These are phyloP conservation scores for Candida cerambycidarum DNA, from an alignment of 805 yeast genomes.

Conservation along the genomic window DNA sequence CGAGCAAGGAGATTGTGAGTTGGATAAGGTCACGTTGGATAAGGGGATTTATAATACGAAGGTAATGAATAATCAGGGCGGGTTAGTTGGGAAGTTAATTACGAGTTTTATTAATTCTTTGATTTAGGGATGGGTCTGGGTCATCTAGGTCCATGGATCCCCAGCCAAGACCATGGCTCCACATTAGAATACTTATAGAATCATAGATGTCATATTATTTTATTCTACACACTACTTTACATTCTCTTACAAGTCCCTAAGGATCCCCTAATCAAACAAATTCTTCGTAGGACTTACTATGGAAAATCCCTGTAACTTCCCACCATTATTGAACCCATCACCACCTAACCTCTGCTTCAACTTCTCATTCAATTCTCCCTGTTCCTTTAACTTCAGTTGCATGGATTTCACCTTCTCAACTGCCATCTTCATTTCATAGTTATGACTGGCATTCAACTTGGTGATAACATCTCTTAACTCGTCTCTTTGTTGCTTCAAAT, in stretches of 20 bases:
- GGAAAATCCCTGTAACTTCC: conserved; percentile 39
- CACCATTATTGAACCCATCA: conserved; percentile 21
- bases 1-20: conserved; percentile 13
- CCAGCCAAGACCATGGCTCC: no score
- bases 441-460: conserved; percentile 36
- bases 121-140: no score
- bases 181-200: conserved; percentile 1
- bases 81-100: conserved; percentile 35
- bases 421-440: conserved; percentile 34
- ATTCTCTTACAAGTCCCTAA: neutral
- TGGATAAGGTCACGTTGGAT: conserved; percentile 28
- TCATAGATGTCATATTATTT: conserved; percentile 2
- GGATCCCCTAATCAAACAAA: conserved; percentile 17
- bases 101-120: conserved; percentile 26
- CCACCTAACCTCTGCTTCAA: conserved; percentile 25
- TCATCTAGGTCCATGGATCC: no score
- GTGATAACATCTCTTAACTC: conserved; percentile 42
- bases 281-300: conserved; percentile 34
- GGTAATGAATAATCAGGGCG: conserved; percentile 41
- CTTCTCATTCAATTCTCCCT: conserved; percentile 33
- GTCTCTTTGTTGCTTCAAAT: conserved; percentile 34
- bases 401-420: conserved; percentile 34
- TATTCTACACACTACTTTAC: conserved; percentile 2
- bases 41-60: conserved; percentile 29
- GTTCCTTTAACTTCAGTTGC: conserved; percentile 30